Conservation (phyloP, 306 rosid species). For the Glycyrrhiza uralensis region DNA sequence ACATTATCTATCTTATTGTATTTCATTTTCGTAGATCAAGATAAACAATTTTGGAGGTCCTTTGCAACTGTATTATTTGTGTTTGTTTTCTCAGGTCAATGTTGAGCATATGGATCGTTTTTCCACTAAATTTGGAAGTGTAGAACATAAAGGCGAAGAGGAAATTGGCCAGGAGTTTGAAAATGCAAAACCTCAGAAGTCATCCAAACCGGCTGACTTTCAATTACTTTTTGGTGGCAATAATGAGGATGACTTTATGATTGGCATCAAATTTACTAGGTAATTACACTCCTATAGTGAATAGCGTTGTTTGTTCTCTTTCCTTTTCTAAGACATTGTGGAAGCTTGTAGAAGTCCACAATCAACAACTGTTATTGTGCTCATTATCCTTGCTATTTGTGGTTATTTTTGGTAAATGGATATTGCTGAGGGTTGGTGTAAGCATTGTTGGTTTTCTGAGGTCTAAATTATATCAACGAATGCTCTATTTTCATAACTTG, state of each 20-base stretch:
- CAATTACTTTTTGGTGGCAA: slow-evolving; percentile 78
- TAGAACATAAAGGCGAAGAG: slow-evolving; percentile 39
- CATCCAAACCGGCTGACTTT: slow-evolving; percentile 73
- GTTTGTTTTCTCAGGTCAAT: slow-evolving; percentile 48
- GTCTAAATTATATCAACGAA: not conserved
- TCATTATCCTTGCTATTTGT: slow-evolving; percentile 11
- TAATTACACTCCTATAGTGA: slow-evolving; percentile 27
- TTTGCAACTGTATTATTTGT: slow-evolving; percentile 20
- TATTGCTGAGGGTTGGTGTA: not conserved
- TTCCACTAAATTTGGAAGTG: slow-evolving; percentile 64
- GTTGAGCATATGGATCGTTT: slow-evolving; percentile 83
- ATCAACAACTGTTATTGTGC: not conserved
- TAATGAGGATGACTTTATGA: slow-evolving; percentile 79
- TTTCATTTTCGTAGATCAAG: slow-evolving; percentile 13
- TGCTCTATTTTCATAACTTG: not conserved
- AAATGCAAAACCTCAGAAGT: slow-evolving; percentile 35
- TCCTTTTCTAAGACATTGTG: not conserved
- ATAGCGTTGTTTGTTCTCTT: slow-evolving; percentile 3
- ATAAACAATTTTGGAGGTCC: not conserved
- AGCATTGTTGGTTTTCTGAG: not conserved
- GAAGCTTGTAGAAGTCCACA: not conserved
- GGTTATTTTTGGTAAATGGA: slow-evolving; percentile 1
- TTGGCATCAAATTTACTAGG: slow-evolving; percentile 93
- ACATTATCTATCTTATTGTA: slow-evolving; percentile 1
- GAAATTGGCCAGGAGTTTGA: slow-evolving; percentile 35